These are phyloP conservation scores for Boletus rubescentipes DNA, from an alignment of 768 basidiomycete species.

Conservation along the genomic window DNA sequence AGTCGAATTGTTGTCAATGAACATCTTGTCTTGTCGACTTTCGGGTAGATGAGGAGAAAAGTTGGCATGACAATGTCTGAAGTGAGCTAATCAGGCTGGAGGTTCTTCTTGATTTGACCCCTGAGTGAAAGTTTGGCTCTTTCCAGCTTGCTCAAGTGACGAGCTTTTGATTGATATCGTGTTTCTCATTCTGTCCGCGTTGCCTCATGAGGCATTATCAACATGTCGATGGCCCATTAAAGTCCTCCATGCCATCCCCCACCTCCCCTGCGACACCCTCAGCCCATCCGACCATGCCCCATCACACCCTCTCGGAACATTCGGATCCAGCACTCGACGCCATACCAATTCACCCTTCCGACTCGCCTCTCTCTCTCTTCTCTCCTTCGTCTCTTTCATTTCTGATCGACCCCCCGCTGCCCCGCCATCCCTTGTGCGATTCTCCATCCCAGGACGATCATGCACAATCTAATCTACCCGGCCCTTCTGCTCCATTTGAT, in stretches of 20 bases:
- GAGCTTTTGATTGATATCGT: constrained; percentile 13
- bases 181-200: constrained; percentile 22
- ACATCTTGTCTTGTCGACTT: background rate
- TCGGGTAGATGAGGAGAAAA: background rate
- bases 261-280: constrained; percentile 9
- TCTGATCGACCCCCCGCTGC: constrained; percentile 2
- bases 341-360: background rate
- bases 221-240: constrained; percentile 49
- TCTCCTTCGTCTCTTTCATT: constrained; percentile 13
- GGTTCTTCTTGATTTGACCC: background rate
- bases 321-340: constrained; percentile 8
- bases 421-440: constrained; percentile 1
- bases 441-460: constrained; percentile 4
- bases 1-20: constrained; percentile 4
- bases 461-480: constrained; percentile 29
- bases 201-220: constrained; percentile 38
- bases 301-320: constrained; percentile 12
- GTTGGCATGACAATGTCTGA: constrained; percentile 9
- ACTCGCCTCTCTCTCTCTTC: background rate
- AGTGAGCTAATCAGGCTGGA: background rate
- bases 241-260: constrained; percentile 1
- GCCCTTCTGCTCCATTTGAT: constrained; percentile 14
- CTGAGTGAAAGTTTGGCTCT: constrained; percentile 26
- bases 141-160: constrained; percentile 28
- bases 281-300: constrained; percentile 13